Evolutionary conservation across 306 rosid species (phyloP), one percentile per base, ranked within the genome.

Genomic region (Trichosanthes truncata): DNA sequence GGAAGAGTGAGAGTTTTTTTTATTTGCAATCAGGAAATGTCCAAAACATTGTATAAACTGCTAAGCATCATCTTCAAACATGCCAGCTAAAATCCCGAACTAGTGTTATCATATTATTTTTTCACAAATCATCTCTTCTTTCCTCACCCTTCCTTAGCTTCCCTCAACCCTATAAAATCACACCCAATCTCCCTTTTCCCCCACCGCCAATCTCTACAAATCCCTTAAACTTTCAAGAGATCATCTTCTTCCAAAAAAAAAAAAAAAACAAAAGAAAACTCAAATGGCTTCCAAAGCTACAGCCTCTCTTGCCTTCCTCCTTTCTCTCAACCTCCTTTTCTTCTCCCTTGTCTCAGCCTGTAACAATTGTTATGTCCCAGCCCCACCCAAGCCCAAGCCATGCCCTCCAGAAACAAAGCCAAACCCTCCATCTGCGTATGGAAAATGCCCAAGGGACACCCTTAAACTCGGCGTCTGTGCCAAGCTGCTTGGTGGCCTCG

Each of bases 391-490:
- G 36, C 76, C 76, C 11, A 69, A 69, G 13, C 76, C 76, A 43
- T 71, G 56, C 53, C 76, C 76, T 71, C 76, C 76, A 12, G 3
- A 1, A 1, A 7, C 76, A 0, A 21, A 21, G 9, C 76, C 78
- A 18, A 17, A 4, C 29, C 78, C 63, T 74, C 10, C 78, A 1
- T 31, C 78, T 9, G 0, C 6, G 63, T 20, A 74, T 20, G 63
- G 46, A 10, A 74, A 74, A 17, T 93, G 98, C 85, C 96, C 98
- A 0, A 84, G 77, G 46, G 93, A 93, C 45, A 79, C 93, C 40
- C 90, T 91, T 2, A 89, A 91, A 74, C 80, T 91, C 0, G 97
- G 93, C 0, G 84, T 91, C 0, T 93, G 97, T 21, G 95, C 91
- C 23, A 73, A 86, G 36, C 83, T 93, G 2, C 89, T 93, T 8